Conservation (phyloP, 805 yeast genomes). For the Wickerhamiella cacticola region DNA sequence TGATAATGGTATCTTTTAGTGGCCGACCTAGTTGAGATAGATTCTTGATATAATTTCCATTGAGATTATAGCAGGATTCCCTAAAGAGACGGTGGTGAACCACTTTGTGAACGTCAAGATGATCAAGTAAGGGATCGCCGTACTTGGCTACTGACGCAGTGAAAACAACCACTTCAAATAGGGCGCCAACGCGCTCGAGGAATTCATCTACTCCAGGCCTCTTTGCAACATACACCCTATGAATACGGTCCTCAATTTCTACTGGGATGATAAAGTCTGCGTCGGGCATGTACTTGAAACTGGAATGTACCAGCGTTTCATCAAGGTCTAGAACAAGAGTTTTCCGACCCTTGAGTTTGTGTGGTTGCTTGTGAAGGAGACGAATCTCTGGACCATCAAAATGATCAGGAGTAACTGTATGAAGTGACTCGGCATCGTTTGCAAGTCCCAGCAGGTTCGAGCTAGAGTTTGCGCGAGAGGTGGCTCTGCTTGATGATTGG, state of each 20-base stretch:
- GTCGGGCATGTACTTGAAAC: conserved; percentile 79
- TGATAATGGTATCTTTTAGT: conserved; percentile 66
- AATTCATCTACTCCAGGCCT: conserved; percentile 98
- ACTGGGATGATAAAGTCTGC: conserved; percentile 97
- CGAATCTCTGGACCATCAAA: conserved; percentile 7
- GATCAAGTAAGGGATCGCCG: conserved; percentile 90
- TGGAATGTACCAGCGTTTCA: conserved; percentile 91
- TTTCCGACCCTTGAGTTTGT: conserved; percentile 49
- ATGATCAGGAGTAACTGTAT: neutral
- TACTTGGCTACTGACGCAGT: conserved; percentile 93
- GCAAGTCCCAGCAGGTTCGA: neutral
- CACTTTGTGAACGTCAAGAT: conserved; percentile 59
- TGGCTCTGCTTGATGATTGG: neutral
- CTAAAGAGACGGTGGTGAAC: conserved; percentile 89
- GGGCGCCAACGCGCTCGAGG: conserved; percentile 63
- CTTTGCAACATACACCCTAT: conserved; percentile 90
- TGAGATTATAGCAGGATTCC: conserved; percentile 86
- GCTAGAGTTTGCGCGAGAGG: conserved; percentile 6
- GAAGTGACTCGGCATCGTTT: neutral
- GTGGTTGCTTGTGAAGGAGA: conserved; percentile 46
- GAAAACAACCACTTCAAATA: conserved; percentile 91
- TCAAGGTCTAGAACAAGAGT: conserved; percentile 87
- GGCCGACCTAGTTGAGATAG: conserved; percentile 92
- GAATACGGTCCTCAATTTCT: conserved; percentile 83
- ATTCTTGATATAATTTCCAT: conserved; percentile 90